A percentile compares a stretch with the other conserved stretches of the same genome.
phyloP scores from a whole-genome alignment of 2,329 filamentous ascomycete species.

The Monosporascus sp. region DNA sequence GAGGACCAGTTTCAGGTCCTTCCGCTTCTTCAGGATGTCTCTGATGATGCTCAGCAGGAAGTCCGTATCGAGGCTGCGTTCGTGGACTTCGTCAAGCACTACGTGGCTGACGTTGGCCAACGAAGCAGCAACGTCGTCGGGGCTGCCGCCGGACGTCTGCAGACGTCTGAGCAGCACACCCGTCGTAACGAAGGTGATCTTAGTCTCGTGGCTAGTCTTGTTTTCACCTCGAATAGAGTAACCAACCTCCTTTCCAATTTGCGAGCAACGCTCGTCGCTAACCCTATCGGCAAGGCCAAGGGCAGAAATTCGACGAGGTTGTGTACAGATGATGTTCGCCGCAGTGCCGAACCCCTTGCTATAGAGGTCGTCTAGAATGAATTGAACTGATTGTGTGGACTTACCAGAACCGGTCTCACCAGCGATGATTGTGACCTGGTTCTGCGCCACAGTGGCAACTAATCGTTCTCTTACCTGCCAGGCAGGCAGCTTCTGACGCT shows the following conservation, averaged over 20 bases:
- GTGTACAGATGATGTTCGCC: conserved; percentile 91
- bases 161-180: conserved; percentile 85
- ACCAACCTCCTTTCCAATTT: conserved; percentile 81
- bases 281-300: conserved; percentile 92
- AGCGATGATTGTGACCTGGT: conserved; percentile 93
- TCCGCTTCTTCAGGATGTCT: conserved; percentile 69
- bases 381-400: conserved; percentile 94
- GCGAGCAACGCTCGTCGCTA: conserved; percentile 79
- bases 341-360: conserved; percentile 66
- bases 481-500: conserved; percentile 73
- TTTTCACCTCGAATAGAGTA: conserved; percentile 91
- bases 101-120: conserved; percentile 90
- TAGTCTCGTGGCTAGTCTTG: conserved; percentile 67
- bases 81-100: conserved; percentile 94
- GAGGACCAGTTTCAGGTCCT: conserved; percentile 81
- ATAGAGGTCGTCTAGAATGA: conserved; percentile 89
- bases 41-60: conserved; percentile 85
- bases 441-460: conserved; percentile 65
- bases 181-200: conserved; percentile 93
- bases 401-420: conserved; percentile 97
- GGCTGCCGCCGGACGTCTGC: conserved; percentile 80
- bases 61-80: conserved; percentile 90
- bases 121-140: conserved; percentile 74
- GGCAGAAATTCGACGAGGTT: conserved; percentile 90
- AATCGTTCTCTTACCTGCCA: conserved; percentile 80